Evolutionary conservation across 352 stramenopile genomes (phyloP), one percentile per base, ranked within the genome.

Genomic region (Achlya hypogyna): DNA sequence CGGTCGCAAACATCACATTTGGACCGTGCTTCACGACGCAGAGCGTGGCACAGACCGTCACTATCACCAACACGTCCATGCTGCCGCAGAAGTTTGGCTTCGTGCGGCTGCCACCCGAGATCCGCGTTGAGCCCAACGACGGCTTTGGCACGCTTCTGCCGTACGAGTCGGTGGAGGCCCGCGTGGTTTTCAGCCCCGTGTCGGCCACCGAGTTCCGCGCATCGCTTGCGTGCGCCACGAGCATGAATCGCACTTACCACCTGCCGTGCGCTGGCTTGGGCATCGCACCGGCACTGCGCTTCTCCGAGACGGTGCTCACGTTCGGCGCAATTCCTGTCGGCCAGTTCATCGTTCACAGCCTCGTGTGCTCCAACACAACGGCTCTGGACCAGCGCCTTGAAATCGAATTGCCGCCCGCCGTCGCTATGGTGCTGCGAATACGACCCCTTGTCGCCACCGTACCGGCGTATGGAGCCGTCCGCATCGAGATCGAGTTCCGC

Each of bases 401-500:
- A 54, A 67, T 88, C 18, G 66, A 77, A 0, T 49, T 77, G 5
- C 84, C 84, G 4, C 10, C 60, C n/a, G 29, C 25, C 4, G 60
- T 62, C 29, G 32, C 69, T 27, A 51, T 54, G 29, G 73, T 84
- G 27, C 56, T 92, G 8, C 74, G 70, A 3, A 63, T 97, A 0
- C 87, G 78, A 3, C 91, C 91, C 0, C 71, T 77, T 32, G 86
- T 96, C 14, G 76, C 75, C 12, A 75, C 72, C 0, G 49, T 97
- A 0, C 38, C 22, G 0, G 75, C 84, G 4, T 69, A 68, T 5
- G 62, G 76, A 28, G 78, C 69, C 20, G 32, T 84, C 12, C 77
- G 88, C 5, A 63, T 97, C 10, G 91, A 97, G 67, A 74, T 97
- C 12, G 83, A 87, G 35, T 96, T 95, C 68, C 65, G 62, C 14